Evolutionary conservation across 495 filamentous ascomycete genomes (phyloP).

Genomic region (Podospora pseudopauciseta): DNA sequence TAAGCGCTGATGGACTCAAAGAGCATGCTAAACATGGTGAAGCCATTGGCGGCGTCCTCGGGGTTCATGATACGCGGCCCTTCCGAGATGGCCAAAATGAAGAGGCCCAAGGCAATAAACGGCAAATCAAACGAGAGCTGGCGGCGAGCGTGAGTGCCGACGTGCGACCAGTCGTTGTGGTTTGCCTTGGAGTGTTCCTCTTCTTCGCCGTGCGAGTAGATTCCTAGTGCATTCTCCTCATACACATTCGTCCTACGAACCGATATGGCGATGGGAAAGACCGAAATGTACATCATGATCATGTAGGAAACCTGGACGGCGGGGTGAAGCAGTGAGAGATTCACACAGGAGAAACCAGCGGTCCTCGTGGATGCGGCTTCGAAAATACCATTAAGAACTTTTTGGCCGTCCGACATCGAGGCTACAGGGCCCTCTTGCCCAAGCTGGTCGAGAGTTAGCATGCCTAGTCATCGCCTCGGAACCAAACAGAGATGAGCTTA

Average conservation of each 20-base stretch:
- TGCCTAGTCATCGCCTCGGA: background rate
- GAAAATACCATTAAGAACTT: slow-evolving; percentile 79
- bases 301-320: slow-evolving; percentile 92
- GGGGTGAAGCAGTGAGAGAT: slow-evolving; percentile 73
- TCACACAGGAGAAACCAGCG: slow-evolving; percentile 79
- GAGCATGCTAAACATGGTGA: slow-evolving; percentile 76
- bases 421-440: slow-evolving; percentile 48
- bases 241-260: slow-evolving; percentile 94
- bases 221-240: slow-evolving; percentile 87
- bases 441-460: slow-evolving; percentile 44
- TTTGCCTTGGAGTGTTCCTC: slow-evolving; percentile 32
- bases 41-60: slow-evolving; percentile 49
- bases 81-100: slow-evolving; percentile 83
- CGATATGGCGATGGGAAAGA: slow-evolving; percentile 92
- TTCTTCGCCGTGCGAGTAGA: slow-evolving; percentile 57
- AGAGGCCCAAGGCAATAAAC: slow-evolving; percentile 87
- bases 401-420: slow-evolving; percentile 62
- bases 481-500: slow-evolving; percentile 38
- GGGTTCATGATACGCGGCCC: slow-evolving; percentile 49
- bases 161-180: slow-evolving; percentile 63
- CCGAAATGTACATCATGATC: slow-evolving; percentile 99
- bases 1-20: slow-evolving; percentile 93
- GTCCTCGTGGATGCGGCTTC: slow-evolving; percentile 84
- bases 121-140: slow-evolving; percentile 94
- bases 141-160: slow-evolving; percentile 79